Percentiles rank a stretch among this genome's conserved stretches.
phyloP scores from a whole-genome alignment of 2,329 filamentous ascomycete genomes.

The Sphaceloma murrayae region DNA sequence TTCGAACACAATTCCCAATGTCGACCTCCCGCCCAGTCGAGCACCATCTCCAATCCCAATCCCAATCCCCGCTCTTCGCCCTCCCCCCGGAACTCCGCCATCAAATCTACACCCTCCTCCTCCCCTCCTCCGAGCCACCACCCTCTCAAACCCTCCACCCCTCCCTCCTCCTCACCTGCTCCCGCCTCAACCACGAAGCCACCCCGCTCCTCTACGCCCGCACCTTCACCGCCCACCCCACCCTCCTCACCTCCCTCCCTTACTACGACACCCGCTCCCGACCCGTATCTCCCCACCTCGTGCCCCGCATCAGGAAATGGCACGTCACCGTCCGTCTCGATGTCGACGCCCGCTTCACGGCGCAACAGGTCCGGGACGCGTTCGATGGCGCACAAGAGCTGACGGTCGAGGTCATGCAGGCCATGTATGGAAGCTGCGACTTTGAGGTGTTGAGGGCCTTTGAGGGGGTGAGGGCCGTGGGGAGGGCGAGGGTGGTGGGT shows the following conservation, averaged over 20 bases:
- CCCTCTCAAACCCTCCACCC: constrained; percentile 34
- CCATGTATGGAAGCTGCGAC: constrained; percentile 36
- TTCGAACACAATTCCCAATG: background rate
- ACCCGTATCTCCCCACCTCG: constrained; percentile 16
- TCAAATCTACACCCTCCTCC: constrained; percentile 43
- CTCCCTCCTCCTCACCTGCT: constrained; percentile 35
- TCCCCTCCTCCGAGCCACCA: constrained; percentile 25
- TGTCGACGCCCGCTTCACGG: constrained; percentile 39
- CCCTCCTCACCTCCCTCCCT: constrained; percentile 38
- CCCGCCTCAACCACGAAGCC: constrained; percentile 34
- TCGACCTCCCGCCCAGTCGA: constrained; percentile 2
- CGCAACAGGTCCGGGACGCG: constrained; percentile 31
- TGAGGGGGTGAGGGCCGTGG: constrained; percentile 38
- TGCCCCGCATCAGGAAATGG: constrained; percentile 33
- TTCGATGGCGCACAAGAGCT: constrained; percentile 40
- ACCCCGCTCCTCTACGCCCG: constrained; percentile 39
- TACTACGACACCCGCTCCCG: constrained; percentile 30
- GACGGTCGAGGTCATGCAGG: constrained; percentile 43
- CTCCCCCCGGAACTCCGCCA: constrained; percentile 54
- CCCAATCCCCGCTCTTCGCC: constrained; percentile 29
- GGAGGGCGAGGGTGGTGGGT: constrained; percentile 35
- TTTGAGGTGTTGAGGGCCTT: constrained; percentile 37
- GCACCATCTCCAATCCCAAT: constrained; percentile 1
- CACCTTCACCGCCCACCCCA: constrained; percentile 43
- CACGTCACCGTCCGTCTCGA: constrained; percentile 41